Base-by-base conservation (phyloP, 2,329 filamentous ascomycete genomes). In the Neofusicoccum umdonicola region DNA sequence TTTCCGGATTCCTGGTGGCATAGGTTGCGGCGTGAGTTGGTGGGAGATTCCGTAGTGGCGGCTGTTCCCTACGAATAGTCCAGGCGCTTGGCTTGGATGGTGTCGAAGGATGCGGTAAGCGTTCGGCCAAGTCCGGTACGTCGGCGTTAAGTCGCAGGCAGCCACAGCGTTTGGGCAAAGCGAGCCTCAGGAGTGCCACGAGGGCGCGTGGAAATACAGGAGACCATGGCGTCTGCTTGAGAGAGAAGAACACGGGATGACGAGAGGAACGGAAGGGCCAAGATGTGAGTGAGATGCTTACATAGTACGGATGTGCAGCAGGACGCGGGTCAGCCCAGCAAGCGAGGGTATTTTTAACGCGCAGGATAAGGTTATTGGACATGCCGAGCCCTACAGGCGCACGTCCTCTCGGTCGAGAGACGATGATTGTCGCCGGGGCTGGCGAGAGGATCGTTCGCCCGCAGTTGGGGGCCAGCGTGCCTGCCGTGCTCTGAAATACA, bases 391-490 rank as follows among this genome's bases (percentile, higher is more conserved):
- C 54, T 58, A 56, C 39, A n/a, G 15, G 22, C 22, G 54, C 54
- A 58, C 54, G 52, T 56, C 34, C 52, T 56, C 52, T 42, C 52
- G 54, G 39, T 15, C 52, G 52, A 39, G 39, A 57, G 52, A n/a
- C 35, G 52, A 34, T 31, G 52, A 57, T 44, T 57, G 22, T 44
- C 52, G 52, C 39, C 52, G 37, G 52, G 52, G 39, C 15, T 11
- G 39, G 13, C 37, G 17, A 42, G 19, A 31, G 15, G 22, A 39
- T 34, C n/a, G 27, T n/a, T 11, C 34, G 6, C 17, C 22, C 17
- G 12, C 37, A 7, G 31, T 2, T 31, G 3, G 41, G 35, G 37
- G 37, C 22, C 51, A 35, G 35, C 7, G 17, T 31, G 27, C 27
- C 7, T 31, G 27, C 22, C 3, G 22, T 22, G 22, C 22, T 22